These are phyloP conservation scores for Phialophora macrospora DNA, from an alignment of 2,329 filamentous ascomycete genomes.

Conservation along the genomic window DNA sequence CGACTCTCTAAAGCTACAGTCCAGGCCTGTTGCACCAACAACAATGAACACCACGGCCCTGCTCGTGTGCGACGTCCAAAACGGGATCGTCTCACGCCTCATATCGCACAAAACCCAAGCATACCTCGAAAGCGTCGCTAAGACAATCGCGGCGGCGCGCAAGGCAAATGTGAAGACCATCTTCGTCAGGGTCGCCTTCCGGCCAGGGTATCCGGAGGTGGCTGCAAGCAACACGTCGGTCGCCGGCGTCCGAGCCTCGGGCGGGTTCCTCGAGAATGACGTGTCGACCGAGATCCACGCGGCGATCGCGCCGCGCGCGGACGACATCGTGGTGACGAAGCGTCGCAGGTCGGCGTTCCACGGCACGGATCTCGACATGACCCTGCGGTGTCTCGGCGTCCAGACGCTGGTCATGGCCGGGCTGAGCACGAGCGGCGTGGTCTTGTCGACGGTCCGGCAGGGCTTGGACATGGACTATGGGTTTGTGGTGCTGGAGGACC, in stretches of 20 bases:
- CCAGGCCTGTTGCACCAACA: neutral
- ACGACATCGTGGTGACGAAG: constrained; percentile 20
- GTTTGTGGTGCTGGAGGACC: constrained; percentile 19
- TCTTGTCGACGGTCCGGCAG: constrained; percentile 18
- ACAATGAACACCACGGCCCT: constrained; percentile 15
- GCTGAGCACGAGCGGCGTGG: constrained; percentile 19
- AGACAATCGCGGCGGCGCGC: constrained; percentile 10
- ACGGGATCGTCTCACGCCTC: constrained; percentile 14
- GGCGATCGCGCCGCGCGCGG: neutral
- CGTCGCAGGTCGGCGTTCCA: constrained; percentile 19
- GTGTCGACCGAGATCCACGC: constrained; percentile 19
- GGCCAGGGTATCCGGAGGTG: constrained; percentile 11
- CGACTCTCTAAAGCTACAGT: neutral
- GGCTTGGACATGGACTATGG: constrained; percentile 22
- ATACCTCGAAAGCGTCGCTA: constrained; percentile 13
- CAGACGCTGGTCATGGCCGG: constrained; percentile 16
- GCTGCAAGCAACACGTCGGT: constrained; percentile 9
- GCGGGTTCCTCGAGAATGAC: constrained; percentile 6
- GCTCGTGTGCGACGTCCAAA: constrained; percentile 20
- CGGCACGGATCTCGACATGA: constrained; percentile 19
- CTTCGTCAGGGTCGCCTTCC: constrained; percentile 8
- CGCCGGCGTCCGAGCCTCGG: neutral
- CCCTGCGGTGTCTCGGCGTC: constrained; percentile 7
- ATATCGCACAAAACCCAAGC: neutral
- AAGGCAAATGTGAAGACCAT: neutral